These are phyloP conservation scores for Saturnispora besseyi DNA, from an alignment of 805 yeast species.

Conservation along the genomic window DNA sequence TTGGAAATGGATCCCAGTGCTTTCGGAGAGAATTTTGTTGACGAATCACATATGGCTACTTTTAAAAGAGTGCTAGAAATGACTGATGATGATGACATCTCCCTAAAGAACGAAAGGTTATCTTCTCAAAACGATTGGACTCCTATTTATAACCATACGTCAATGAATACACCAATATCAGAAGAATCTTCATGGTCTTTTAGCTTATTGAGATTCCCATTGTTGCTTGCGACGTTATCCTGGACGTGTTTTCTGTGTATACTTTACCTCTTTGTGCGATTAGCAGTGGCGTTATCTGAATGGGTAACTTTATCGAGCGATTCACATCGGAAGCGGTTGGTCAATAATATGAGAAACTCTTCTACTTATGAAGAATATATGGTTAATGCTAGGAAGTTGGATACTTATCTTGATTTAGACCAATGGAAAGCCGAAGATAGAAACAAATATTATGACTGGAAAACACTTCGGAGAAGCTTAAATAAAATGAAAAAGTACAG, in stretches of 20 bases:
- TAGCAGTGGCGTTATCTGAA: conserved; percentile 58
- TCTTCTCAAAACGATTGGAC: conserved; percentile 40
- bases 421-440: conserved; percentile 54
- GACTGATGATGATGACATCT: conserved; percentile 20
- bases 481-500: conserved; percentile 33
- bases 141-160: conserved; percentile 30
- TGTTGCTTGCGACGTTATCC: conserved; percentile 38
- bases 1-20: conserved; percentile 12
- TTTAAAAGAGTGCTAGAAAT: conserved; percentile 31
- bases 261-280: conserved; percentile 43
- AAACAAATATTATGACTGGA: conserved; percentile 62
- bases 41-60: conserved; percentile 27
- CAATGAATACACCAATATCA: background rate
- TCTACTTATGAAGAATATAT: conserved; percentile 54
- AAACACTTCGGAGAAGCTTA: conserved; percentile 43
- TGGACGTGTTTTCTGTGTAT: conserved; percentile 48
- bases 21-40: conserved; percentile 19
- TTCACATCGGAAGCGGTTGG: conserved; percentile 43
- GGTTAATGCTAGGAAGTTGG: conserved; percentile 46
- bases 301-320: conserved; percentile 45
- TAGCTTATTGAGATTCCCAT: conserved; percentile 55
- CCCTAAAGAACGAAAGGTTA: conserved; percentile 17
- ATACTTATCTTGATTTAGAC: conserved; percentile 47
- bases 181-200: conserved; percentile 29
- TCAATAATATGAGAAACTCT: conserved; percentile 42